Evolutionary conservation across 2,329 filamentous ascomycete genomes (phyloP), one percentile per base, ranked within the genome.

Genomic region (Trichoderma sp.): DNA sequence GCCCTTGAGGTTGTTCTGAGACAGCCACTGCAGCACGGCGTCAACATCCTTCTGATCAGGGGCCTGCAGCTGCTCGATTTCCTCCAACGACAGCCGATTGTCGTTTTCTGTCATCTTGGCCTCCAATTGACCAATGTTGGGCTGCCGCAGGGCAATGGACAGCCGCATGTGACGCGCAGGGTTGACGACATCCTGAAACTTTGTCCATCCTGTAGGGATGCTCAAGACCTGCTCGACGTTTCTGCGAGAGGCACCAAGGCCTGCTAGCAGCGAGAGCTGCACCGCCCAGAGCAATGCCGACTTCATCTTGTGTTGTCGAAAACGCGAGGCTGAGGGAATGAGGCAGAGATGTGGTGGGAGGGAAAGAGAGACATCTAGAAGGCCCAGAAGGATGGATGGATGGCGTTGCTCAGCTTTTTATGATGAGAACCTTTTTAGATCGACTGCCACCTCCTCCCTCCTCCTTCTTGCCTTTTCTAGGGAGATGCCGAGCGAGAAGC

Each of bases 11-110:
- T 83, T 84, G 56, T 83, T 83, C 2, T 82, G 79, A 33, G 78
- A 79, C 2, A 89, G 81, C 88, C 88, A 89, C 8, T 76, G 74
- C 6, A 84, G 75, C 4, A 89, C 86, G 0, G 79, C 76, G 11
- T 82, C 75, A 9, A 85, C 81, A 7, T 85, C 82, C 3, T 80
- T 76, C 2, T 79, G 72, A 9, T 81, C 79, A 0, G 87, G 84
- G 9, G 79, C 77, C 56, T 85, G 83, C 67, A 86, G 84, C 6
- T 79, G 75, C 0, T 80, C 78, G 3, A 86, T 81, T 38, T 88
- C 82, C 5, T 82, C 80, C 8, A 79, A 77, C 1, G 83, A 83
- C 9, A 88, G 80, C 74, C 85, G 67, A 38, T 68, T 82, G 18
- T 63, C 38, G 45, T 38, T 62, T n/a, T 68, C 71, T 53, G 78